Conservation (phyloP, 148 eudicot species). For the Mesembryanthemum crystallinum region DNA sequence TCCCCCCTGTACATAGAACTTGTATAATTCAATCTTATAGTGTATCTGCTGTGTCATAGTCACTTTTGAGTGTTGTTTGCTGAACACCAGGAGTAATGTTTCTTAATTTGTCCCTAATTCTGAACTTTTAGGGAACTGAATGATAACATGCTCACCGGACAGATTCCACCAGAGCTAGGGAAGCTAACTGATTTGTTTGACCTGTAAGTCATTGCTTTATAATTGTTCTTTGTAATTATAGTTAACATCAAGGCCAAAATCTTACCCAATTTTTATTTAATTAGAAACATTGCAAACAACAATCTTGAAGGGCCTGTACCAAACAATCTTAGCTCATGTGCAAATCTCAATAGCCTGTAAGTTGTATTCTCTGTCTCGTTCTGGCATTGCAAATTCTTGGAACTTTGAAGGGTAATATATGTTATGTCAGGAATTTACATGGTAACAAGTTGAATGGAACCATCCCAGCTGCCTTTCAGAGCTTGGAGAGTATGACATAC, state of each 20-base stretch:
- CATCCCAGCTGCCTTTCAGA: slow-evolving; percentile 72
- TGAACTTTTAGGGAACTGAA: slow-evolving; percentile 65
- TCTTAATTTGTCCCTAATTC: neutral
- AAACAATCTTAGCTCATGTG: slow-evolving; percentile 80
- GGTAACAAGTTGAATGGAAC: slow-evolving; percentile 87
- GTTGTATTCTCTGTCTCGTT: slow-evolving; percentile 18
- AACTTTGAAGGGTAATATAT: neutral
- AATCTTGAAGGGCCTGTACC: slow-evolving; percentile 83
- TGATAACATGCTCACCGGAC: slow-evolving; percentile 77
- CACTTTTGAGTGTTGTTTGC: neutral
- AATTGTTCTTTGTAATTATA: neutral
- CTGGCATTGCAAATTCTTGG: neutral
- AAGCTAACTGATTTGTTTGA: slow-evolving; percentile 91
- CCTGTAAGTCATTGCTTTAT: slow-evolving; percentile 44
- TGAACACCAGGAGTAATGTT: neutral
- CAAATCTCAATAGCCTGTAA: slow-evolving; percentile 95
- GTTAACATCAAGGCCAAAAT: neutral
- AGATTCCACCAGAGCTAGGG: slow-evolving; percentile 86
- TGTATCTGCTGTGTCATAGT: neutral
- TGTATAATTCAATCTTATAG: neutral
- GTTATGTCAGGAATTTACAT: slow-evolving; percentile 55
- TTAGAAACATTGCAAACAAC: slow-evolving; percentile 88
- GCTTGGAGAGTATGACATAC: slow-evolving; percentile 93
- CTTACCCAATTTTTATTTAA: slow-evolving; percentile 1
- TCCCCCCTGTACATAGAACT: neutral